Conservation (phyloP, 179 eudicot genomes). For the Patellifolia procumbens region DNA sequence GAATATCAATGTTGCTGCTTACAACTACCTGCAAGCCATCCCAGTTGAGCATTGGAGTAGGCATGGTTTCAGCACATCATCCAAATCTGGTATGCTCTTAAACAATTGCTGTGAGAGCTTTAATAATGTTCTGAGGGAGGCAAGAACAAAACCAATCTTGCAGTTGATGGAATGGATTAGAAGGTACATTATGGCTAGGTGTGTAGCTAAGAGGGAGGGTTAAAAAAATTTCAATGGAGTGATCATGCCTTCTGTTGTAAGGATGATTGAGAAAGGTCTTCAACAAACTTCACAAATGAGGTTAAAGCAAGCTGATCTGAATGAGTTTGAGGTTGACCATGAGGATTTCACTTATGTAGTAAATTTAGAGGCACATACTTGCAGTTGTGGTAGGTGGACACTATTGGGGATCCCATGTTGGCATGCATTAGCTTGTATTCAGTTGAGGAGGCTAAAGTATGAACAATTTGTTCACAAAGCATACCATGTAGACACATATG, state of each 20-base stretch:
- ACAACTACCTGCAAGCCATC: no score
- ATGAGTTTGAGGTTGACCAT: background rate
- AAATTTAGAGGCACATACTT: background rate
- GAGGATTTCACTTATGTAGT: background rate
- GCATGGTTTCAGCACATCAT: background rate
- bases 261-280: background rate
- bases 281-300: background rate
- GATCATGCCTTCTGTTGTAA: background rate
- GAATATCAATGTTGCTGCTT: no score
- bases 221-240: background rate
- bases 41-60: constrained; percentile 16
- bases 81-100: background rate
- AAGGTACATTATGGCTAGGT: background rate
- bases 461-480: background rate
- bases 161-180: constrained; percentile 17
- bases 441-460: background rate
- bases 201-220: background rate
- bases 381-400: background rate
- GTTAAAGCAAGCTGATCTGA: background rate
- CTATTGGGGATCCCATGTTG: constrained; percentile 1
- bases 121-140: background rate
- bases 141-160: background rate
- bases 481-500: background rate
- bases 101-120: constrained; percentile 10
- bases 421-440: background rate